Conservation (phyloP, 352 stramenopile genomes). For the Phytophthora hybrid region DNA sequence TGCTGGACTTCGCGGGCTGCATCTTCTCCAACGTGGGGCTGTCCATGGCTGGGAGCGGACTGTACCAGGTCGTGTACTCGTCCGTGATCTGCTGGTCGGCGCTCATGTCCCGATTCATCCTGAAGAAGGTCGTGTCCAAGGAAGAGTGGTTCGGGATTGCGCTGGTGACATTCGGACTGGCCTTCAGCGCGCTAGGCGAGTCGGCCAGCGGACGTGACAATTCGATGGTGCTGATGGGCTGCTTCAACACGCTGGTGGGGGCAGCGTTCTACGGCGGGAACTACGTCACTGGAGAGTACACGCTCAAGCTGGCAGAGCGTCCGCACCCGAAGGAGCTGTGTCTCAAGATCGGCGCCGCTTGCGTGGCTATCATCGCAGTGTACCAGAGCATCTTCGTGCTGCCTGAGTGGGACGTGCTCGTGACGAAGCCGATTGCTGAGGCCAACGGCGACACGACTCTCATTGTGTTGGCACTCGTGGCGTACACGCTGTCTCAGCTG, state of each 20-base stretch:
- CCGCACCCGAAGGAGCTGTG: slow-evolving; percentile 82
- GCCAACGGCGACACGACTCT: slow-evolving; percentile 66
- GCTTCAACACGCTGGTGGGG: slow-evolving; percentile 82
- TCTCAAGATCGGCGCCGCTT: slow-evolving; percentile 79
- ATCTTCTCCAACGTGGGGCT: slow-evolving; percentile 88
- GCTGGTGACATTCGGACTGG: slow-evolving; percentile 84
- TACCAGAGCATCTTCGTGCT: slow-evolving; percentile 89
- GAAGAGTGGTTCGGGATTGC: slow-evolving; percentile 87
- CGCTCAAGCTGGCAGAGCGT: slow-evolving; percentile 78
- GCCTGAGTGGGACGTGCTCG: slow-evolving; percentile 73
- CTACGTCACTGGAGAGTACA: slow-evolving; percentile 88
- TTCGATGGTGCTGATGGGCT: slow-evolving; percentile 85
- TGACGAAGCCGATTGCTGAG: slow-evolving; percentile 81
- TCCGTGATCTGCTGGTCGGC: slow-evolving; percentile 90
- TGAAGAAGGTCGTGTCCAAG: slow-evolving; percentile 76
- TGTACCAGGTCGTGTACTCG: slow-evolving; percentile 89
- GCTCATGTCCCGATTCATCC: slow-evolving; percentile 77
- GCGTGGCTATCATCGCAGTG: slow-evolving; percentile 75
- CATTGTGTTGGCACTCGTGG: slow-evolving; percentile 71
- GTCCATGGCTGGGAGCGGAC: slow-evolving; percentile 81
- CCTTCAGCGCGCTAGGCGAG: slow-evolving; percentile 81
- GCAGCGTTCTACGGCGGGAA: slow-evolving; percentile 88
- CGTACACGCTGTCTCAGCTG: slow-evolving; percentile 83
- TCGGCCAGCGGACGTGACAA: slow-evolving; percentile 69
- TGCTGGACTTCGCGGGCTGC: slow-evolving; percentile 85